Base-by-base conservation (phyloP, 495 filamentous ascomycete genomes). In the Trichoderma gamsii region DNA sequence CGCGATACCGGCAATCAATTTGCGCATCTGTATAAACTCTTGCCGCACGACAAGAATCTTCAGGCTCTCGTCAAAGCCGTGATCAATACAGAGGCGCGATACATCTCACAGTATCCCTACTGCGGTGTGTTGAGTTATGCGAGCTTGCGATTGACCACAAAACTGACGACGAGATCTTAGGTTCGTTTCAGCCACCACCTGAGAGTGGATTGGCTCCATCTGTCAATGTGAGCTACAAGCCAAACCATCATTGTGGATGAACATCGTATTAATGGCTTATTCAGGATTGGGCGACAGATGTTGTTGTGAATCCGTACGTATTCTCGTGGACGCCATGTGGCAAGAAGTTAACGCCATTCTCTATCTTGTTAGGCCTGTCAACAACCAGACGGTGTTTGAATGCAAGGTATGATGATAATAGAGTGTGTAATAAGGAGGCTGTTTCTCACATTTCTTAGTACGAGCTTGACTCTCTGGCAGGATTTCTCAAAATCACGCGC, bases 241-340 rank as follows among this genome's bases (percentile, higher is more conserved):
- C 89, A 95, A 71, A 83, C 87, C 32, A 94, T 98, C 73, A 79
- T 73, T 15, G 93, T 98, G 35, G 3, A 0, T 92, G 96, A 72
- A 96, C 94, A 4, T 61, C 1, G 4, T 61, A 29, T 2, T 61
- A 32, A 29, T 13, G 7, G 8, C 29, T 6, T 29, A 15, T 61
- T 16, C 25, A 67, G 66, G 66, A 59, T 8, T 67, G 66, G 66
- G 66, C 66, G 13, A 35, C 32, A 9, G 18, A 51, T 41, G 66
- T 67, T 11, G 25, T 12, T 12, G 66, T 67, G 67, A 74, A 75
- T 61, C 73, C 72, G 61, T 64, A 70, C 3, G 71, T 72, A 32
- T 29, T 16, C 38, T 7, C 43, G 16, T 49, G 11, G 56, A 12
- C 7, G 25, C 9, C 25, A 35, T 1, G 4, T 61, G 25, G 11